Base-by-base conservation (phyloP, 140 eudicot species). In the Oenanthe javanica region DNA sequence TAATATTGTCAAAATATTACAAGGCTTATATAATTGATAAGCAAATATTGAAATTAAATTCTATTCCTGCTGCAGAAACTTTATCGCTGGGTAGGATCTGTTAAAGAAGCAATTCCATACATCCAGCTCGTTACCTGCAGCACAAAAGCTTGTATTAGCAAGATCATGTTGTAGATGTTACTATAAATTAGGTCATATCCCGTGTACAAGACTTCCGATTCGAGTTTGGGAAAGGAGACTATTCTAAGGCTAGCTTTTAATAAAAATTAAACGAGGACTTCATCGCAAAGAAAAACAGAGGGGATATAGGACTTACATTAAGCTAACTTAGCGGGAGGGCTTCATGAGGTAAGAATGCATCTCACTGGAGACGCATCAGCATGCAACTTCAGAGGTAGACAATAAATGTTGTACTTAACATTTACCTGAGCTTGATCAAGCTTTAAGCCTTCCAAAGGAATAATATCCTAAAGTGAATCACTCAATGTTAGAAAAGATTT, bases 321-420 rank as follows among this genome's bases (percentile, higher is more conserved):
- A 67, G 46, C 73, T 27, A 67, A 27, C 0, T 31, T 36, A 66
- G 45, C 42, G 3, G 21, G 3, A 13, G 46, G 1, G 21, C 46
- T 67, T 67, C 46, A 67, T 25, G 45, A 19, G 36, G 46, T 46
- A 23, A 46, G 77, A 46, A 73, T 45, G 18, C 77, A 73, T 16
- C 77, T 43, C 18, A 43, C 49, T 45, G 77, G 77, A 12, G 77
- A 73, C 1, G 54, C 77, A n/a, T 73, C 77, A 73, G 77, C 77
- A 3, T 45, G 77, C 54, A 73, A 43, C 57, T 25, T 73, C 0
- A 73, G 54, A 73, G 76, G 76, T 42, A 72, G 49, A 18, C 76
- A 72, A 11, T 72, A 52, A 45, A 72, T 42, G 48, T n/a, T 73
- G 54, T 73, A 73, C 3, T 13, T 14, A 19, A 42, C 77, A 15